Base-by-base conservation (phyloP, 257 asterid genomes). In the Ilex asprella region DNA sequence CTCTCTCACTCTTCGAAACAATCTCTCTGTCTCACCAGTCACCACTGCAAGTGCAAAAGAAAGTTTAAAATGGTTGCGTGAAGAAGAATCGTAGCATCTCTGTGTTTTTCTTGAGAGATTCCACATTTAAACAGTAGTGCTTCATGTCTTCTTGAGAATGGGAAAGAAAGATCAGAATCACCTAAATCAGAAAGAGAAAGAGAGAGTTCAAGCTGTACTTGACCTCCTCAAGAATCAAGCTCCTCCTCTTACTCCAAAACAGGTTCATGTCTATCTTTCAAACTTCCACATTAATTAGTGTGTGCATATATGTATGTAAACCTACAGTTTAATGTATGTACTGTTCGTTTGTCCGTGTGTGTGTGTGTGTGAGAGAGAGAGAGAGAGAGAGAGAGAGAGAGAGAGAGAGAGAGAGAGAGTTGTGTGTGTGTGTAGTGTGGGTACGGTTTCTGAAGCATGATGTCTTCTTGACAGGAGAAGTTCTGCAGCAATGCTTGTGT, bases 221-320 rank as follows among this genome's bases (percentile, higher is more conserved):
- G 76, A 79, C 12, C 78, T 89, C 59, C 74, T 93, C 69, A 84
- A 75, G 68, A 89, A 89, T 74, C 96, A 83, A 73, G 64, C 88
- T 58, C 97, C 88, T 58, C 97, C 94, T 8, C 91, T 89, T 58
- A 66, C 95, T 44, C 72, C 85, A 59, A 87, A 81, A 70, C 99
- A 93, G 97, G 99, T 88, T 56, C n/a, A 49, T 6, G 2, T 7
- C 10, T 49, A 12, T 49, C 5, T 49, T 49, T 49, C 50, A 44
- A 44, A 7, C 50, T 44, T 7, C 9, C 50, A 44, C 9, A 44
- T 44, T 11, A 9, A 6, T 50, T 14, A 6, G 14, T 9, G 7
- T 50, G 14, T 50, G 14, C 5, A 4, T 14, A 12, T 9, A 9
- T 50, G 8, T 50, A 1, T 50, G 14, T 21, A 21, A 6, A 4